These are phyloP conservation scores for Leucocoprinus sp. DNA, from an alignment of 768 basidiomycete genomes.

Conservation along the genomic window DNA sequence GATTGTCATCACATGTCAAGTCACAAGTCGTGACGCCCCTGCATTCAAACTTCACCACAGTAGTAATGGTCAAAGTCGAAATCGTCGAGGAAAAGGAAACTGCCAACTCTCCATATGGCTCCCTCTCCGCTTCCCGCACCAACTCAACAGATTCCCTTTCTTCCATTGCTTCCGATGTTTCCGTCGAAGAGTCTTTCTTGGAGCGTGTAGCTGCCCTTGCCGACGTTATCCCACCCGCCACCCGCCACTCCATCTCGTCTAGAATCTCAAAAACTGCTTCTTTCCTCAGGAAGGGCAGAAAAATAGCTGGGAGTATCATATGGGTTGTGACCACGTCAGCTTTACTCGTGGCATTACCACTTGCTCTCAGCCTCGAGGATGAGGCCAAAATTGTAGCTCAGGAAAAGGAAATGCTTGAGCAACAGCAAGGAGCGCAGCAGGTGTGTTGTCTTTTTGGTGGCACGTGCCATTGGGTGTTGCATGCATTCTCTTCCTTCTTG, in stretches of 20 bases:
- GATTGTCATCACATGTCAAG: no score
- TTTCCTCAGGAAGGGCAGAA: slow-evolving; percentile 59
- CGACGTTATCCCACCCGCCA: slow-evolving; percentile 92
- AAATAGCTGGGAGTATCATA: slow-evolving; percentile 77
- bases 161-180: slow-evolving; percentile 65
- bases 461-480: slow-evolving; percentile 1
- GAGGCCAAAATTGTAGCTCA: slow-evolving; percentile 92
- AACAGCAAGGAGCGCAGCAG: slow-evolving; percentile 89
- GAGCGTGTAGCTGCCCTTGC: slow-evolving; percentile 88
- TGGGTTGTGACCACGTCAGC: slow-evolving; percentile 96
- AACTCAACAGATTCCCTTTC: slow-evolving; percentile 69
- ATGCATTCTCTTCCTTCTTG: slow-evolving; percentile 9
- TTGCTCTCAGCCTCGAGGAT: slow-evolving; percentile 91
- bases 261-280: slow-evolving; percentile 52
- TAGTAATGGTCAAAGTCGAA: slow-evolving; percentile 85
- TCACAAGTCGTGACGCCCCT: slow-evolving; percentile 9
- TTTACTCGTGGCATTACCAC: slow-evolving; percentile 85
- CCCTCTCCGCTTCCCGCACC: slow-evolving; percentile 66
- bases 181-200: slow-evolving; percentile 71
- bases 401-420: slow-evolving; percentile 89
- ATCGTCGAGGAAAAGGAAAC: slow-evolving; percentile 80
- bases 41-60: slow-evolving; percentile 12
- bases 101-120: slow-evolving; percentile 61
- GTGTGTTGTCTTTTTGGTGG: slow-evolving; percentile 33
- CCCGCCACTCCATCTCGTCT: slow-evolving; percentile 66